A percentile compares a stretch with the other conserved stretches of the same genome.
Evolutionary conservation across 352 stramenopile species (phyloP).

Genomic region (Phytophthora boehmeriae): DNA sequence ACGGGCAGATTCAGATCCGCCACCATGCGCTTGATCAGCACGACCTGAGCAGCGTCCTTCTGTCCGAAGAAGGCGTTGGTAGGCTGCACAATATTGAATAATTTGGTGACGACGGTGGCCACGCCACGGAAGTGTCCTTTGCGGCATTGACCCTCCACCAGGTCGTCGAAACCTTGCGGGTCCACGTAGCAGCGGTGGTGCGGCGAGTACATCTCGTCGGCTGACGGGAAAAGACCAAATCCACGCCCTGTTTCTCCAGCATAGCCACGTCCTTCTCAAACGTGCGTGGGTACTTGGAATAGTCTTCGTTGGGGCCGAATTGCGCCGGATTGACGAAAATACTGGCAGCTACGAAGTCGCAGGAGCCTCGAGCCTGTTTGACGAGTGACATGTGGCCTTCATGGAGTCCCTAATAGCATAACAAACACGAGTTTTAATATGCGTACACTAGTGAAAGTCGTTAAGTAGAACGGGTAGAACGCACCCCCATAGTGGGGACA

Average conservation of each 20-base stretch:
- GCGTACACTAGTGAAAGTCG: neutral
- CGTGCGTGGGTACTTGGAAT: conserved; percentile 97
- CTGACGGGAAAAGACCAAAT: conserved; percentile 90
- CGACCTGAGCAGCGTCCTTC: conserved; percentile 98
- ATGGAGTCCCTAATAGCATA: conserved; percentile 90
- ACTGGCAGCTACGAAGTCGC: conserved; percentile 94
- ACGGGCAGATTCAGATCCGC: conserved; percentile 97
- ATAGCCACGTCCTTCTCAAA: conserved; percentile 93
- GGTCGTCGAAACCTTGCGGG: conserved; percentile 94
- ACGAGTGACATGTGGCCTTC: conserved; percentile 94
- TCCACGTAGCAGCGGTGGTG: conserved; percentile 92
- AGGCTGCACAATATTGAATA: conserved; percentile 98
- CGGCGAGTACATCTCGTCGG: conserved; percentile 88
- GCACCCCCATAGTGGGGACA: conserved; percentile 98
- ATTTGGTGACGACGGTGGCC: conserved; percentile 98
- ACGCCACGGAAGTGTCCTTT: conserved; percentile 98
- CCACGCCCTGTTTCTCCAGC: conserved; percentile 87
- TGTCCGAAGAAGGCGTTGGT: conserved; percentile 98
- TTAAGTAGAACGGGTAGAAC: conserved; percentile 2
- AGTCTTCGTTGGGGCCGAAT: conserved; percentile 98
- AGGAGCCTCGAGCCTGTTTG: conserved; percentile 85
- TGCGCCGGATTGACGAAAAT: conserved; percentile 99
- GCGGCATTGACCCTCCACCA: conserved; percentile 91
- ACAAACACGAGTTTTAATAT: neutral
- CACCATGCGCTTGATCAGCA: conserved; percentile 95